phyloP scores from a whole-genome alignment of 257 asterid species.

The Plantago ovata region DNA sequence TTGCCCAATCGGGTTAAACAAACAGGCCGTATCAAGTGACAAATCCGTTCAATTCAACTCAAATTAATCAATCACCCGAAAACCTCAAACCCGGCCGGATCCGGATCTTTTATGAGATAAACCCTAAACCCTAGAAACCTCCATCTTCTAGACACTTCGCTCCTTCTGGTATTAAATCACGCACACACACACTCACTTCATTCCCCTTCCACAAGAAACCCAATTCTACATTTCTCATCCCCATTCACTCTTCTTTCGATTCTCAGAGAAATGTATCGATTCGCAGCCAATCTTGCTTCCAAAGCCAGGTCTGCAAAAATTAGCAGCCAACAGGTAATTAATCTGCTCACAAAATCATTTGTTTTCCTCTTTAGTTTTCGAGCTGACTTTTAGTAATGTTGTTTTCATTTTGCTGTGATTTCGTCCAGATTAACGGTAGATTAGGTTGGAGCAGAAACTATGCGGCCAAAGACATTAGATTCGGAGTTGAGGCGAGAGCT shows the following conservation, averaged over 20 bases:
- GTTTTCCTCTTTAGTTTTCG: neutral
- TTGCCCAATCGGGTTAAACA: too few relatives aligned
- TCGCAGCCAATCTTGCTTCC: slow-evolving; percentile 80
- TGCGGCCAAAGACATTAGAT: slow-evolving; percentile 88
- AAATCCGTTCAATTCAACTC: too few relatives aligned
- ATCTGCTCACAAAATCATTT: neutral
- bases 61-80: too few relatives aligned
- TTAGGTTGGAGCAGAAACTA: slow-evolving; percentile 67
- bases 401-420: slow-evolving; percentile 12
- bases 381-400: neutral
- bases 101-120: neutral
- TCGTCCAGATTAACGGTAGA: slow-evolving; percentile 55
- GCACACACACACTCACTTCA: neutral
- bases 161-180: slow-evolving; percentile 16
- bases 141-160: slow-evolving; percentile 70
- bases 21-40: too few relatives aligned
- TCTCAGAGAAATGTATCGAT: slow-evolving; percentile 83
- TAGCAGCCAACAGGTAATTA: slow-evolving; percentile 54
- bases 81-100: neutral
- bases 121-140: slow-evolving; percentile 50
- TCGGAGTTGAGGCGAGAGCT: slow-evolving; percentile 90
- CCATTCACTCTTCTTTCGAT: too few relatives aligned
- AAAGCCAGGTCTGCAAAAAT: slow-evolving; percentile 66
- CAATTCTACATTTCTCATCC: neutral
- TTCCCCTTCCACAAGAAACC: neutral